Conservation (phyloP, 306 rosid species). For the Quercus gilva region DNA sequence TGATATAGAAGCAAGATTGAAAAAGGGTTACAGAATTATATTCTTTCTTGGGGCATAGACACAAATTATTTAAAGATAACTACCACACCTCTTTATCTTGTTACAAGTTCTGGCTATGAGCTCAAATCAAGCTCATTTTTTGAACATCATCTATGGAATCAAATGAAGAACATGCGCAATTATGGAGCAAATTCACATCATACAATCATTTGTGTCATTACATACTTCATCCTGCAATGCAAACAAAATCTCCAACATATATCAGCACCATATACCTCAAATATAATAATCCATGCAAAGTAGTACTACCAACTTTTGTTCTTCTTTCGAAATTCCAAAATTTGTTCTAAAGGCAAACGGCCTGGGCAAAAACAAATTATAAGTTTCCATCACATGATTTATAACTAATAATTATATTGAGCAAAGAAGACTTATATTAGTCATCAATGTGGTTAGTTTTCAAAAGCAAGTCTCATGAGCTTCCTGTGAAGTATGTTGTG, state of each 20-base stretch:
- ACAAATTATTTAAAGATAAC: too few relatives aligned
- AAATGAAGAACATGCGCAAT: background rate
- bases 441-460: background rate
- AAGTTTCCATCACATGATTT: background rate
- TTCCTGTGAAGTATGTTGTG: too few relatives aligned
- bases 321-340: slow-evolving; percentile 57
- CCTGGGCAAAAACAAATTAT: slow-evolving; percentile 41
- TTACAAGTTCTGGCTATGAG: too few relatives aligned
- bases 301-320: slow-evolving; percentile 55
- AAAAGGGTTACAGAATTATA: too few relatives aligned
- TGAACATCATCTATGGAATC: too few relatives aligned
- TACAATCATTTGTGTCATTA: slow-evolving; percentile 48
- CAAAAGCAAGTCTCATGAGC: background rate
- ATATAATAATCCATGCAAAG: background rate
- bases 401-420: background rate
- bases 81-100: too few relatives aligned
- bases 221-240: slow-evolving; percentile 61
- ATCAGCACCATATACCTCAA: slow-evolving; percentile 10
- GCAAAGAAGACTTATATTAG: background rate
- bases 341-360: slow-evolving; percentile 70
- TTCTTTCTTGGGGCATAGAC: too few relatives aligned
- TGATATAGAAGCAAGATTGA: too few relatives aligned
- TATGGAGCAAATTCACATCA: slow-evolving; percentile 39
- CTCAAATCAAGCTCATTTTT: too few relatives aligned
- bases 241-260: background rate